phyloP scores from a whole-genome alignment of 129 eudicot genomes.

The Tagetes erecta region DNA sequence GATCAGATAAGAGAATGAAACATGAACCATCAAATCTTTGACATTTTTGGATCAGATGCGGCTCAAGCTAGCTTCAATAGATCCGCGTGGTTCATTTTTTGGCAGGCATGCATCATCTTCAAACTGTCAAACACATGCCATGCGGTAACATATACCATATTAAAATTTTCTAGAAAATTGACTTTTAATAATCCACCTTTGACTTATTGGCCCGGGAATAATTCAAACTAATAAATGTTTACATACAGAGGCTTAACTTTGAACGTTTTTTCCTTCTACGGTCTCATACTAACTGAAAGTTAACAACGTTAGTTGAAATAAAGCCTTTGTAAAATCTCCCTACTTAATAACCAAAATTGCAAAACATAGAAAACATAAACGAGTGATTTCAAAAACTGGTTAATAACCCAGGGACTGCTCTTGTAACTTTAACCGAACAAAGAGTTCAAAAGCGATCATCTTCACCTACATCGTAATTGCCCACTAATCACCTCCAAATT shows the following conservation, averaged over 20 bases:
- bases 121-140: conserved; percentile 54
- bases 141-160: neutral
- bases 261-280: too few species aligned
- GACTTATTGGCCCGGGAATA: too few species aligned
- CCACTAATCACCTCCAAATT: conserved; percentile 9
- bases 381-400: neutral
- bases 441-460: conserved; percentile 21
- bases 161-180: neutral
- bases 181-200: too few species aligned
- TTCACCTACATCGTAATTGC: conserved; percentile 24
- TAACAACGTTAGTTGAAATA: neutral
- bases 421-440: neutral
- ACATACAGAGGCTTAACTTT: too few species aligned
- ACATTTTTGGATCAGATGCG: conserved; percentile 69
- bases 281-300: too few species aligned
- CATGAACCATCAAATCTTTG: conserved; percentile 27
- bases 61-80: conserved; percentile 88
- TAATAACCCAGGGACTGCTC: conserved; percentile 20
- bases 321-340: neutral
- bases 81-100: conserved; percentile 79
- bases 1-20: conserved; percentile 1
- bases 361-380: neutral
- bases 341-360: neutral
- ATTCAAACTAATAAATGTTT: too few species aligned
- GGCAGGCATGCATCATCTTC: conserved; percentile 70